Evolutionary conservation across 1,139 yeast genomes (phyloP), one percentile per base, ranked within the genome.

Genomic region (Geotrichum carabidarum): DNA sequence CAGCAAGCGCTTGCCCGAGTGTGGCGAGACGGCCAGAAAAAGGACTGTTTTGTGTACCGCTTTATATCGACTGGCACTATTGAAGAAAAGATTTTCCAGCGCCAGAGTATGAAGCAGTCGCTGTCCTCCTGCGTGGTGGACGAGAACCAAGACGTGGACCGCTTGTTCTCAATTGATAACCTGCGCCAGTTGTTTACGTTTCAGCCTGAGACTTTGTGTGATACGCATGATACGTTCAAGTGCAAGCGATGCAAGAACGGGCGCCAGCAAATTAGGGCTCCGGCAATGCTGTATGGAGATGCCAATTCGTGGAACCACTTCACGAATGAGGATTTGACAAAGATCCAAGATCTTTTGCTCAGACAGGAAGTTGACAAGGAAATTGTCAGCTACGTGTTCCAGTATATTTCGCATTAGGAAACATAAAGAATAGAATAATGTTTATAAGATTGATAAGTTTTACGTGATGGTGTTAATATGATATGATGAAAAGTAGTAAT

Each of bases 21-120:
- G 2, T 93, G 99, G 99, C 84, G 99, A 76, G 99, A 93, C 72
- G 99, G 99, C 0, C 99, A 93, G 67, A 91, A 88, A 77, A 93
- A 93, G 71, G 96, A 88, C 69, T 93, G 99, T 72, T 93, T 86
- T 66, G 94, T 93, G 52, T 93, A 93, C 68, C 77, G 99, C 62
- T 90, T 93, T 62, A 91, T 93, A 57, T 81, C 95, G 11, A 91
- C 98, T 0, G 99, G 99, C 22, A 83, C 97, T 0, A 93, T 93
- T 54, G 99, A 93, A 66, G 99, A 93, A 65, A 93, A 93, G 71
- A 93, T 93, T 34, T 89, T 87, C 71, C 99, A 93, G 71, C 78
- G 99, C 57, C 99, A 93, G 68, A 84, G 95, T n/a, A 93, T 94
- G 88, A 93, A 93, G 65, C 79, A 93, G 72, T 87, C 95, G 54